Evolutionary conservation across 306 rosid genomes (phyloP), one percentile per base, ranked within the genome.

Genomic region (Prunus dulcis): DNA sequence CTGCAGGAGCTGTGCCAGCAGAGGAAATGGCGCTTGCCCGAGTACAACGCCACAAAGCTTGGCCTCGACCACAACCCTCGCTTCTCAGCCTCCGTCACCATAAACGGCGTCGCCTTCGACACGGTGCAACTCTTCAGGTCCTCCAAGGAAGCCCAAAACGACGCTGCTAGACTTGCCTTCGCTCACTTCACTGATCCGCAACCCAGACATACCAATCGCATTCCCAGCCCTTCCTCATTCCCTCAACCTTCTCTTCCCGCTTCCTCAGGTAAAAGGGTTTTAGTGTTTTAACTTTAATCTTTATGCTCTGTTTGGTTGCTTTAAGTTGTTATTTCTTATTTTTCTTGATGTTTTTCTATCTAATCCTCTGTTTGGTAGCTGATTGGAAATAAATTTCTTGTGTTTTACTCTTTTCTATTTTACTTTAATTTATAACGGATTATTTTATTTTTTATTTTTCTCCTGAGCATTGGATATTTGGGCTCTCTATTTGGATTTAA

Each of bases 141-240:
- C 41, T 67, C 84, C 34, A 88, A 86, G 63, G 64, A 64, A 11
- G 82, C 97, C 11, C 93, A 91, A 61, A 89, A 91, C 75, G 81
- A 74, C 4, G 98, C 84, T 1, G 96, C 98, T 9, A 61, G 78
- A 67, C 38, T 83, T 28, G 98, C 98, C 3, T 83, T 86, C 20
- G 60, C 58, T 7, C 88, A 86, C n/a, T 79, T 91, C 60, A 67
- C 85, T 7, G 64, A 65, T 47, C 82, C 34, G 2, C 57, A 28
- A 17, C 67, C 87, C 52, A 32, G 17, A 64, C 85, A 10, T 76
- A 65, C 20, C 58, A 52, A 20, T 67, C 25, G 38, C 34, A 27
- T 62, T 75, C 70, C 87, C 28, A 1, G 9, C 47, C 18, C 53
- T 28, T 15, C 70, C 6, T 69, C 60, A 8, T 72, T 71, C 67